Conservation (phyloP, 1,284 basidiomycete genomes). For the Blastosporella zonata region DNA sequence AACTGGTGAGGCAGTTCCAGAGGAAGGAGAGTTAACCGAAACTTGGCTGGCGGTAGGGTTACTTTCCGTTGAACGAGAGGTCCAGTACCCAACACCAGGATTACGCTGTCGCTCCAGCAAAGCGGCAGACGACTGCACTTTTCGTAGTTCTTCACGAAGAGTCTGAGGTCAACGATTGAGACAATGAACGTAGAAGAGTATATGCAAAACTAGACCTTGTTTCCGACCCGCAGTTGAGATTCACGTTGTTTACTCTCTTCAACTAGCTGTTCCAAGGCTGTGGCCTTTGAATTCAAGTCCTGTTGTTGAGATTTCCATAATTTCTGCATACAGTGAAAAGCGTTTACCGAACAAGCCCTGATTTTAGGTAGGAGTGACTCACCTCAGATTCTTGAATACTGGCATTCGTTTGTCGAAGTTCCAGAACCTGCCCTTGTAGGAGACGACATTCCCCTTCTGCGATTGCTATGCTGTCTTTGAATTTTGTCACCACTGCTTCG, state of each 20-base stretch:
- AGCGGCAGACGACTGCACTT: slow-evolving; percentile 87
- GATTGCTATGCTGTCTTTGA: slow-evolving; percentile 54
- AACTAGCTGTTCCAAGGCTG: slow-evolving; percentile 51
- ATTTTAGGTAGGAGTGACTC: slow-evolving; percentile 15
- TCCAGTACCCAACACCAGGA: slow-evolving; percentile 93
- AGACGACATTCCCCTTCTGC: slow-evolving; percentile 48
- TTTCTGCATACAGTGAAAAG: slow-evolving; percentile 33
- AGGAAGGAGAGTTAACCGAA: slow-evolving; percentile 43
- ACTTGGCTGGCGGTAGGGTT: slow-evolving; percentile 36
- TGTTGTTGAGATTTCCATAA: slow-evolving; percentile 39
- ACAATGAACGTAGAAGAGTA: not conserved
- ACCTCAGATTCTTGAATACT: slow-evolving; percentile 61
- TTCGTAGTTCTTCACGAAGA: slow-evolving; percentile 86
- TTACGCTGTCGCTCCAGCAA: slow-evolving; percentile 87
- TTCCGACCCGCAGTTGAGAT: slow-evolving; percentile 60
- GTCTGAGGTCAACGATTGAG: slow-evolving; percentile 44
- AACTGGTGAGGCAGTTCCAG: slow-evolving; percentile 39
- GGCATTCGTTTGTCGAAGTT: slow-evolving; percentile 47
- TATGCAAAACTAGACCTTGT: slow-evolving; percentile 54
- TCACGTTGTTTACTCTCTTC: slow-evolving; percentile 69
- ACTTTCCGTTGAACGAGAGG: slow-evolving; percentile 41
- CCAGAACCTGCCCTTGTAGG: slow-evolving; percentile 44
- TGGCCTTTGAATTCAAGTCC: slow-evolving; percentile 44
- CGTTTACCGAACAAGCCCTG: not conserved
- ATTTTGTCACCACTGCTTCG: slow-evolving; percentile 49